Evolutionary conservation across 179 eudicot species (phyloP).

Genomic region (Carnegiea gigantea): DNA sequence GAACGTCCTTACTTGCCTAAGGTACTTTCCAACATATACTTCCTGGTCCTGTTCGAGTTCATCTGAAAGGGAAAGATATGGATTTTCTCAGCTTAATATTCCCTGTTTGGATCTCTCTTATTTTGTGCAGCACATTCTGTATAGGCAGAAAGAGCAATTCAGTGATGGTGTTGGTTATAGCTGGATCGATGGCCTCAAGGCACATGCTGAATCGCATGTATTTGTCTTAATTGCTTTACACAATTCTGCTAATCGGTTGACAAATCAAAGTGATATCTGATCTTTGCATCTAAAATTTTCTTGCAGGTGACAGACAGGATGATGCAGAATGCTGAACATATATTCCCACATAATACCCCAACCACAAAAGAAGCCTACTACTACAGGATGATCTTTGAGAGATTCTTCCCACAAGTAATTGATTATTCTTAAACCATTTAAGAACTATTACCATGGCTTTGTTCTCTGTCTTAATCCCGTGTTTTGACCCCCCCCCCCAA

Average conservation of each 20-base stretch:
- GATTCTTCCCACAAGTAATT: constrained; percentile 71
- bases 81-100: background rate
- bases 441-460: no score
- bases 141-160: constrained; percentile 94
- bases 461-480: no score
- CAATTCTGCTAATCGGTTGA: background rate
- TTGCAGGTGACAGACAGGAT: constrained; percentile 74
- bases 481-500: no score
- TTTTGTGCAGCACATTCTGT: constrained; percentile 68
- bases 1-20: constrained; percentile 77
- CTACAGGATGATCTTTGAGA: constrained; percentile 73
- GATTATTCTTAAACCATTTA: background rate
- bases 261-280: background rate
- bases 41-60: background rate
- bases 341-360: constrained; percentile 88
- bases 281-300: constrained; percentile 1
- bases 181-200: constrained; percentile 94
- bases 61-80: background rate
- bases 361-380: constrained; percentile 78
- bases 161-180: constrained; percentile 97
- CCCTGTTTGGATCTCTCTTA: background rate
- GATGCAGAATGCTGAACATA: constrained; percentile 63
- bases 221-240: background rate
- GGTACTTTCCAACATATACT: constrained; percentile 30
- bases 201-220: constrained; percentile 76